Conservation (phyloP, 371 early-diverging fungal genomes). For the Mortierella sp. region DNA sequence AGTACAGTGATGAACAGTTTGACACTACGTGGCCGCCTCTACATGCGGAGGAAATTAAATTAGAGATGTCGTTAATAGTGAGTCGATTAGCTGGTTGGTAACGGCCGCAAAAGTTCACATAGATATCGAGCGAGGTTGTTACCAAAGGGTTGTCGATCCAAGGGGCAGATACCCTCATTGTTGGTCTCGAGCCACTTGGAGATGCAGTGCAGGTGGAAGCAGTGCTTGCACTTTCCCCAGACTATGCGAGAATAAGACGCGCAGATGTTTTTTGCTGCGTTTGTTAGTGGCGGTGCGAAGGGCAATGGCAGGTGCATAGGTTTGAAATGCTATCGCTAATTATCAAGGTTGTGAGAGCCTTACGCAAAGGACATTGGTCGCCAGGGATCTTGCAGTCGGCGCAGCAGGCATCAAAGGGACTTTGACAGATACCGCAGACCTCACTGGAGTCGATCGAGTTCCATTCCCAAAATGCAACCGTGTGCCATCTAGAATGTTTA, state of each 20-base stretch:
- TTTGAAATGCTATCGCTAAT: not conserved
- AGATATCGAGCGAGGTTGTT: not conserved
- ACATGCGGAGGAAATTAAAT: not conserved
- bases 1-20: not conserved
- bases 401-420: slow-evolving; percentile 52
- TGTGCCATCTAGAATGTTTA: slow-evolving; percentile 38
- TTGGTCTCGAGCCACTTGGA: slow-evolving; percentile 52
- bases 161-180: slow-evolving; percentile 46
- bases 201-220: slow-evolving; percentile 55
- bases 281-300: not conserved
- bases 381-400: slow-evolving; percentile 50
- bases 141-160: slow-evolving; percentile 56
- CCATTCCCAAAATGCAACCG: slow-evolving; percentile 54
- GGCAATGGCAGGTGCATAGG: not conserved
- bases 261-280: not conserved
- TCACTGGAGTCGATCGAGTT: slow-evolving; percentile 49
- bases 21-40: slow-evolving; percentile 33
- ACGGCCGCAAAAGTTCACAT: not conserved
- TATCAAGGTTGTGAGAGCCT: not conserved
- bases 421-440: slow-evolving; percentile 54
- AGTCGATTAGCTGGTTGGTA: too few species aligned
- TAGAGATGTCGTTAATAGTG: not conserved
- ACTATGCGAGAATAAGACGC: slow-evolving; percentile 14
- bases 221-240: slow-evolving; percentile 46
- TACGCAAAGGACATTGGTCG: slow-evolving; percentile 52